These are phyloP conservation scores for Penicillium rolfsii DNA, from an alignment of 2,329 filamentous ascomycete species.

Conservation along the genomic window DNA sequence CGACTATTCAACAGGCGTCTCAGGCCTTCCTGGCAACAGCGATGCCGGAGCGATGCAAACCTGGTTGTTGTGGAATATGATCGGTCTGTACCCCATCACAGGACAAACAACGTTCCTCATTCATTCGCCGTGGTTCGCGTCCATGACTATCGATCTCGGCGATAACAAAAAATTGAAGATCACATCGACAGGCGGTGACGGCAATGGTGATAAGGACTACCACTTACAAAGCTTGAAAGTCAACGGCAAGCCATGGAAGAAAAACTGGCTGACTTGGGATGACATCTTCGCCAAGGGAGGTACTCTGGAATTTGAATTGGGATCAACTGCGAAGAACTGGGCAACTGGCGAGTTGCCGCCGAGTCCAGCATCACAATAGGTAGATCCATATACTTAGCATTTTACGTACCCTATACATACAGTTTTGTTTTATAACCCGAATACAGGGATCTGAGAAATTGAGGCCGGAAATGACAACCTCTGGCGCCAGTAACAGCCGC, in stretches of 20 bases:
- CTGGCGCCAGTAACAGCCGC: too few relatives aligned
- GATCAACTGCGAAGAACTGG: conserved; percentile 58
- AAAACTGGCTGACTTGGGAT: conserved; percentile 67
- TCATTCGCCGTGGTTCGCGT: conserved; percentile 64
- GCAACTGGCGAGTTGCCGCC: conserved; percentile 63
- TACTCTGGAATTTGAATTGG: conserved; percentile 67
- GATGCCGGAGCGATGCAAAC: conserved; percentile 75
- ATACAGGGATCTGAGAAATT: too few relatives aligned
- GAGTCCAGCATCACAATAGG: conserved; percentile 54
- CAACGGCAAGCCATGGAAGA: conserved; percentile 65
- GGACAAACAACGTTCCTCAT: conserved; percentile 70
- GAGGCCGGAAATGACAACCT: too few relatives aligned
- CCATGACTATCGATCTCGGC: conserved; percentile 63
- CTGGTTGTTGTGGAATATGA: conserved; percentile 70
- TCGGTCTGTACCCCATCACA: conserved; percentile 69
- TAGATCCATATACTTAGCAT: neutral
- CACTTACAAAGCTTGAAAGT: conserved; percentile 70
- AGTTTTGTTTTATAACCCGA: neutral
- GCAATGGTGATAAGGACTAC: conserved; percentile 49
- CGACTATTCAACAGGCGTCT: conserved; percentile 60
- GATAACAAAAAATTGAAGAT: conserved; percentile 59
- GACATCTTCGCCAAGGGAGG: conserved; percentile 68
- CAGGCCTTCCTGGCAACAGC: conserved; percentile 69
- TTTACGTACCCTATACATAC: neutral
- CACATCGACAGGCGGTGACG: conserved; percentile 55